Base-by-base conservation (phyloP, 306 rosid species). In the Begonia masoniana region DNA sequence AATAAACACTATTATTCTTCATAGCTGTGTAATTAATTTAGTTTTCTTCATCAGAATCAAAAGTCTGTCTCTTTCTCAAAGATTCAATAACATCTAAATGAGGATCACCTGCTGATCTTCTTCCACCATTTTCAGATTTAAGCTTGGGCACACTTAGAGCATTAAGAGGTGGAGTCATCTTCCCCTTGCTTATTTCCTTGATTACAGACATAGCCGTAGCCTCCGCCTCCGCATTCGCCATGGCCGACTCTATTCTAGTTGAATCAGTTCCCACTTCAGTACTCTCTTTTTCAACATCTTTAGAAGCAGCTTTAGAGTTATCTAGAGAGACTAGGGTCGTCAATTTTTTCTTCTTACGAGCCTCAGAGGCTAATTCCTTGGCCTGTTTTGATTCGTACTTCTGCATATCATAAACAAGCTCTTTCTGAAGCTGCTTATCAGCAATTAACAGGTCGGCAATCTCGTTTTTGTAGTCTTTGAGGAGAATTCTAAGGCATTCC, bases 391-490 rank as follows among this genome's bases (percentile, higher is more conserved):
- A 62, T 65, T 89, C 97, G 46, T 76, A 85, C 58, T 85, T 89
- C 36, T 85, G 76, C 76, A 85, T 89, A 68, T 89, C 95, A 46
- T 85, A 85, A 53, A 82, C 54, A 15, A 89, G 85, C 75, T 82
- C 97, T 57, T 71, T 85, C 79, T 85, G 97, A 65, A 89, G 95
- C 70, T 82, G 97, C 83, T 80, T 82, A 65, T 89, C 97, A 48
- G 95, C 97, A 41, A 89, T 75, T 70, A 89, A 66, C 57, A 89
- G 78, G 48, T 89, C 97, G 47, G 85, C 87, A 42, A 89, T 89
- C 72, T 89, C 97, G 54, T 69, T 82, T 65, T 80, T 89, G 91
- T 82, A 85, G 70, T 89, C 97, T 78, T 80, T 85, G 59, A 89
- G 88, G 67, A 89, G 75, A 61, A 80, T 60, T 7, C 85, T 73